phyloP scores from a whole-genome alignment of 371 early-diverging fungal species.

The Capillidium rhysosporum region DNA sequence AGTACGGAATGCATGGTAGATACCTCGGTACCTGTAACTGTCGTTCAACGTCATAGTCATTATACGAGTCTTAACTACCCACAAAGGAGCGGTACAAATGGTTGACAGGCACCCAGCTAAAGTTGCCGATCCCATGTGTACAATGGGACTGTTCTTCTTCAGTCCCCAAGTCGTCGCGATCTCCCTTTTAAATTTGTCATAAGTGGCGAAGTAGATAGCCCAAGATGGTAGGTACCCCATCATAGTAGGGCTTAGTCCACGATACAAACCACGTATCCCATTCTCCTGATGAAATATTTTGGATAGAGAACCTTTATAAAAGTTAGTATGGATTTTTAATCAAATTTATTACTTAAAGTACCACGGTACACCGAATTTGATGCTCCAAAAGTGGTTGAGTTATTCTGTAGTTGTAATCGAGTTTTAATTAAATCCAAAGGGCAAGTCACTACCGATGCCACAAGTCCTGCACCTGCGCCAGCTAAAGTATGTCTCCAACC shows the following conservation, averaged over 20 bases:
- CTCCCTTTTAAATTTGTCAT: slow-evolving; percentile 39
- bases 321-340: background rate
- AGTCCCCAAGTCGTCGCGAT: background rate
- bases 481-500: slow-evolving; percentile 43
- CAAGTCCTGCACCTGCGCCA: slow-evolving; percentile 64
- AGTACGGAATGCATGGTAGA: slow-evolving; percentile 41
- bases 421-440: slow-evolving; percentile 95
- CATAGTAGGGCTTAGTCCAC: slow-evolving; percentile 73
- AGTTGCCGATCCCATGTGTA: slow-evolving; percentile 72
- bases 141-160: slow-evolving; percentile 16
- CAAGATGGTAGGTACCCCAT: slow-evolving; percentile 78
- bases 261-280: slow-evolving; percentile 72
- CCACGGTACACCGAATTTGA: slow-evolving; percentile 16
- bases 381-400: slow-evolving; percentile 14
- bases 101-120: slow-evolving; percentile 68
- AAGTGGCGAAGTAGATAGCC: slow-evolving; percentile 74
- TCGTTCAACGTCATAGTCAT: slow-evolving; percentile 30
- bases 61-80: slow-evolving; percentile 84
- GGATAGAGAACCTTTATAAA: slow-evolving; percentile 14
- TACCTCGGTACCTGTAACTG: slow-evolving; percentile 45
- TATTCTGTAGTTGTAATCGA: slow-evolving; percentile 78
- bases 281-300: slow-evolving; percentile 63
- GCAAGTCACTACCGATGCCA: slow-evolving; percentile 64
- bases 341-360: slow-evolving; percentile 15
- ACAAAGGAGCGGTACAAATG: slow-evolving; percentile 66